These are phyloP conservation scores for Sporothrix pseudoabietina DNA, from an alignment of 2,329 filamentous ascomycete species.

Conservation along the genomic window DNA sequence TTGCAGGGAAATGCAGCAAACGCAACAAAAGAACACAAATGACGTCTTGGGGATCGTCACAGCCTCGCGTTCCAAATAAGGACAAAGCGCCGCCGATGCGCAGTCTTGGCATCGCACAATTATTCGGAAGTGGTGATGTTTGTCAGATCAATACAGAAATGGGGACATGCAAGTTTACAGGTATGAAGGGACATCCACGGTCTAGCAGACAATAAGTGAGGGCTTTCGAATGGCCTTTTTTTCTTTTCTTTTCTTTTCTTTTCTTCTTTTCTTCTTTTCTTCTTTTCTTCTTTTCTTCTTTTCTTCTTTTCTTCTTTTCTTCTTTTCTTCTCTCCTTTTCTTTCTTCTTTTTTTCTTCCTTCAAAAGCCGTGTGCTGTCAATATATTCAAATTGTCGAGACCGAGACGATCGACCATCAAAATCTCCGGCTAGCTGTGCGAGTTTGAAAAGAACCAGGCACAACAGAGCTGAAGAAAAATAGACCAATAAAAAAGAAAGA, in stretches of 20 bases:
- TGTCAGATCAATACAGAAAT: background rate
- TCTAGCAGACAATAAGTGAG: background rate
- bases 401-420: background rate
- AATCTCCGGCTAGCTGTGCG: background rate
- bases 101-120: conserved; percentile 21
- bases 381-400: background rate
- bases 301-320: too few species aligned
- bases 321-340: too few species aligned
- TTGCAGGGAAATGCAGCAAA: background rate
- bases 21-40: background rate
- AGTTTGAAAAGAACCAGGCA: background rate
- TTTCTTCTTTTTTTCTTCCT: background rate
- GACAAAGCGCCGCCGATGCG: conserved; percentile 21
- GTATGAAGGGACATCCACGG: background rate
- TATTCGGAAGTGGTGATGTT: background rate
- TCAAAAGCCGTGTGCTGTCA: background rate
- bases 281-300: background rate
- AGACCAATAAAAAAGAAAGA: background rate
- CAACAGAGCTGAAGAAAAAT: background rate
- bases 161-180: background rate
- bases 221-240: background rate
- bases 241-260: background rate
- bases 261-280: background rate
- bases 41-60: conserved; percentile 8
- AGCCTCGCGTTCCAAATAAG: conserved; percentile 18